Percentiles rank a stretch among this genome's conserved stretches.
Conservation (phyloP, 768 basidiomycete genomes). For the Pulveroboletus sp. region DNA sequence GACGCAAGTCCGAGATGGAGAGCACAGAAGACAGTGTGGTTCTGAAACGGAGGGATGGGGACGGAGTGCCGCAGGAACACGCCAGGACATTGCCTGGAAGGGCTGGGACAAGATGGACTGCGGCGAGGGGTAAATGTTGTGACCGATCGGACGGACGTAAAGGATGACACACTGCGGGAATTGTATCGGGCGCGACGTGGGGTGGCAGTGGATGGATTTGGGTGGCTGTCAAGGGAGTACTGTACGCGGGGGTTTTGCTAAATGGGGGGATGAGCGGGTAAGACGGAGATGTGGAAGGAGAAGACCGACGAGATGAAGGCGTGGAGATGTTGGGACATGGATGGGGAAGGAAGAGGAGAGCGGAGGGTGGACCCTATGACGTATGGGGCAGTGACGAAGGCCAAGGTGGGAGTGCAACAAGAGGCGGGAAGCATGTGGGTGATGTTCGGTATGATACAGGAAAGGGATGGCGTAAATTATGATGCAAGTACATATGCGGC, state of each 20-base stretch:
- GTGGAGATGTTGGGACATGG: slow-evolving; percentile 32
- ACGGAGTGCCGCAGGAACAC: slow-evolving; percentile 7
- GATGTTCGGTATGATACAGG: slow-evolving; percentile 24
- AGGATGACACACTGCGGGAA: slow-evolving; percentile 43
- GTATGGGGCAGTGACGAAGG: slow-evolving; percentile 23
- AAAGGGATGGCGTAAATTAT: slow-evolving; percentile 21
- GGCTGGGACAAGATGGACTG: slow-evolving; percentile 61
- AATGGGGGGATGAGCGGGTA: background rate
- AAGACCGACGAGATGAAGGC: slow-evolving; percentile 42
- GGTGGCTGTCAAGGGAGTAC: slow-evolving; percentile 65
- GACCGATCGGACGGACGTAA: slow-evolving; percentile 4
- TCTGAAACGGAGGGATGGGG: slow-evolving; percentile 34
- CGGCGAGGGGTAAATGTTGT: slow-evolving; percentile 15
- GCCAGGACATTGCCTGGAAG: slow-evolving; percentile 63
- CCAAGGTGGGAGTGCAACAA: too few relatives aligned
- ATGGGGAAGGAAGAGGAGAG: slow-evolving; percentile 14
- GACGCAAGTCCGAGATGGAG: slow-evolving; percentile 55
- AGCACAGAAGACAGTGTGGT: slow-evolving; percentile 66
- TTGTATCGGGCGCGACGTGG: slow-evolving; percentile 48
- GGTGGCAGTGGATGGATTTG: slow-evolving; percentile 51
- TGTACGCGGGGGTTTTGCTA: slow-evolving; percentile 36
- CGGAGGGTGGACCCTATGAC: slow-evolving; percentile 16
- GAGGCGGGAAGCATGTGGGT: slow-evolving; percentile 10
- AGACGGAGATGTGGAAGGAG: background rate
- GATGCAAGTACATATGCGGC: slow-evolving; percentile 28